These are phyloP conservation scores for Stenocarpella maydis DNA, from an alignment of 2,329 filamentous ascomycete species.

Conservation along the genomic window DNA sequence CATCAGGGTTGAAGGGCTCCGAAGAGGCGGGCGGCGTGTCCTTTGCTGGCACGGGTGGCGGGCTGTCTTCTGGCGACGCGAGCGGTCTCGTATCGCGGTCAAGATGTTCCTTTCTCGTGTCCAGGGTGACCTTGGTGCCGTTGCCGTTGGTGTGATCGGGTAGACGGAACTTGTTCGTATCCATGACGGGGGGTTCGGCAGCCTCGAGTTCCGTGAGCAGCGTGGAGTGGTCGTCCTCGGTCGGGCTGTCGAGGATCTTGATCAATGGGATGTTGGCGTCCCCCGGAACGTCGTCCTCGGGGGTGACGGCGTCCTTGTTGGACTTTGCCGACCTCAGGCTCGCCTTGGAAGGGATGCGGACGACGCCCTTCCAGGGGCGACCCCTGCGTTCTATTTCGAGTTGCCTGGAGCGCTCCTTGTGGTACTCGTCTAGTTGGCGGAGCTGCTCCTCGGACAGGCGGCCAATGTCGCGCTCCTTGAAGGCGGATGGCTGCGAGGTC, in stretches of 20 bases:
- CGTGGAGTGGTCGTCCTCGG: constrained; percentile 44
- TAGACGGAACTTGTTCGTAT: constrained; percentile 77
- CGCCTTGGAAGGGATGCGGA: constrained; percentile 55
- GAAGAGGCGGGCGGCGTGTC: constrained; percentile 56
- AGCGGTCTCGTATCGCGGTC: constrained; percentile 56
- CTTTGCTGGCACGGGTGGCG: constrained; percentile 54
- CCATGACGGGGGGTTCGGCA: constrained; percentile 65
- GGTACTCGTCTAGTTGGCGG: constrained; percentile 72
- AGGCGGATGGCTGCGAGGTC: constrained; percentile 45
- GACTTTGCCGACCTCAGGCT: constrained; percentile 40
- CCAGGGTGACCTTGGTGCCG: constrained; percentile 69
- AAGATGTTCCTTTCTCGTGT: constrained; percentile 66
- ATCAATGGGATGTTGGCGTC: constrained; percentile 37
- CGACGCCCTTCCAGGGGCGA: constrained; percentile 75
- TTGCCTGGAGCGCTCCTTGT: constrained; percentile 62
- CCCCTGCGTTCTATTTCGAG: constrained; percentile 70
- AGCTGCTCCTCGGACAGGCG: constrained; percentile 76
- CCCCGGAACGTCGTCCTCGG: constrained; percentile 33
- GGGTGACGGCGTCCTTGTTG: constrained; percentile 30
- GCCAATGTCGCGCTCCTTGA: constrained; percentile 61
- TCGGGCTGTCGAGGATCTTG: constrained; percentile 43
- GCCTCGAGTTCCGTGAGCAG: constrained; percentile 62
- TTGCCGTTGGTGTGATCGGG: constrained; percentile 75
- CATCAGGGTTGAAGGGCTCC: constrained; percentile 54
- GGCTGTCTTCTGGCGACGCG: constrained; percentile 48